phyloP scores from a whole-genome alignment of 768 basidiomycete genomes.

The Kwoniella sp. region DNA sequence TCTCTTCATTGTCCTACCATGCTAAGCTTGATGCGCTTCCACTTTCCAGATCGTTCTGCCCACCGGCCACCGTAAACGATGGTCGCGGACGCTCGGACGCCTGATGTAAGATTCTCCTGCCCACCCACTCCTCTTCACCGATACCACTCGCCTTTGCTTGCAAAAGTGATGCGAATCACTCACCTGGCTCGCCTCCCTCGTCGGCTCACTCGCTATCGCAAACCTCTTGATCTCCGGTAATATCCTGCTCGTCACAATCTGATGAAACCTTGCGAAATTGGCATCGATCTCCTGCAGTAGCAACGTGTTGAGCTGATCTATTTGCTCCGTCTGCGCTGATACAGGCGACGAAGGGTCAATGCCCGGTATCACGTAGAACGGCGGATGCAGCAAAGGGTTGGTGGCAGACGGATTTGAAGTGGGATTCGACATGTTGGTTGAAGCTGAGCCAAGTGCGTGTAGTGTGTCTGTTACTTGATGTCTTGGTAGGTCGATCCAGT shows the following conservation, averaged over 20 bases:
- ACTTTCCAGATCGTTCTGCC: too few relatives aligned
- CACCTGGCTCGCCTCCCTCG: constrained; percentile 87
- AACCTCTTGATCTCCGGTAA: constrained; percentile 89
- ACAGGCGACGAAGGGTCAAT: constrained; percentile 51
- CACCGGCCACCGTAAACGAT: too few relatives aligned
- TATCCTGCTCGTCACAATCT: constrained; percentile 74
- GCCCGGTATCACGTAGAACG: constrained; percentile 52
- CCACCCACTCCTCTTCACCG: neutral
- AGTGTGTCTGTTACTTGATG: neutral
- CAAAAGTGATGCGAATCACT: too few relatives aligned
- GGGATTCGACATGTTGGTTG: neutral
- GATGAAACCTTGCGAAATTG: constrained; percentile 87
- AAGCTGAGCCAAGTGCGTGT: neutral
- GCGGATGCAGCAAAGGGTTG: constrained; percentile 46
- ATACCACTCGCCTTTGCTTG: too few relatives aligned
- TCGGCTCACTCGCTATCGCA: constrained; percentile 81
- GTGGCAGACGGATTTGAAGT: neutral
- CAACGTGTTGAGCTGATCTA: constrained; percentile 91
- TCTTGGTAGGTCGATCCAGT: constrained; percentile 1
- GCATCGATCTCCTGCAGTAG: constrained; percentile 93
- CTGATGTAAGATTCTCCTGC: too few relatives aligned
- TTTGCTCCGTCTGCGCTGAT: constrained; percentile 85
- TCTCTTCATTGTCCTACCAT: too few relatives aligned
- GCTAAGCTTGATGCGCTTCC: too few relatives aligned
- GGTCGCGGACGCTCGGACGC: too few relatives aligned